phyloP scores from a whole-genome alignment of 2,329 filamentous ascomycete species.

The Escovopsis sp. region DNA sequence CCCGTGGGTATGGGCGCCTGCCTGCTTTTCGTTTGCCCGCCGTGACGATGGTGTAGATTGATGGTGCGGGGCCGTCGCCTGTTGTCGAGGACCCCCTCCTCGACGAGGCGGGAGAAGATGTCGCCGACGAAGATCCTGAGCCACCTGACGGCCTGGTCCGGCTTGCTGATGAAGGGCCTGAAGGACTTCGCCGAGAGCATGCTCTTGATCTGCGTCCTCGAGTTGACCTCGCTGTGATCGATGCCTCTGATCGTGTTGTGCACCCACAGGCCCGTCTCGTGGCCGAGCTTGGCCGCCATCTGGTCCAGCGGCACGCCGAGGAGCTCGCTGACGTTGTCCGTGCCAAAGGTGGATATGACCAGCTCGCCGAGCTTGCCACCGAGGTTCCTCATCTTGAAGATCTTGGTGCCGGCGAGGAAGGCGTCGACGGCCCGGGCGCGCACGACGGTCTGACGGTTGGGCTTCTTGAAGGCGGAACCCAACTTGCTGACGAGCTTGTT shows the following conservation, averaged over 20 bases:
- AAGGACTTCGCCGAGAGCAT: constrained; percentile 98
- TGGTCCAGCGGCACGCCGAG: constrained; percentile 58
- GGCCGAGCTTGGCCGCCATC: constrained; percentile 62
- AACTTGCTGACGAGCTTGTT: constrained; percentile 97
- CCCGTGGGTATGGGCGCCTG: constrained; percentile 65
- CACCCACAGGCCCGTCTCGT: constrained; percentile 76
- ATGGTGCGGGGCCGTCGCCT: constrained; percentile 76
- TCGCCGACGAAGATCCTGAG: constrained; percentile 83
- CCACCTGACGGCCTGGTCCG: constrained; percentile 73
- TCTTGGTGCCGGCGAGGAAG: constrained; percentile 76
- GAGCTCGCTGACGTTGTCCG: constrained; percentile 64
- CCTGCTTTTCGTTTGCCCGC: constrained; percentile 58
- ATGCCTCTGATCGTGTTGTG: constrained; percentile 74
- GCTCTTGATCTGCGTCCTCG: constrained; percentile 84
- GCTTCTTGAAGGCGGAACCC: constrained; percentile 82
- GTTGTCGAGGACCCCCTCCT: constrained; percentile 81
- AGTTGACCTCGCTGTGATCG: constrained; percentile 77
- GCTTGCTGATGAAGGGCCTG: constrained; percentile 61
- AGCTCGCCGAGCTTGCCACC: constrained; percentile 90
- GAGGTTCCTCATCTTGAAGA: constrained; percentile 89
- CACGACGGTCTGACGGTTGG: constrained; percentile 87
- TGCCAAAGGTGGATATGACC: constrained; percentile 65
- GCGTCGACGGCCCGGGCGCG: constrained; percentile 66
- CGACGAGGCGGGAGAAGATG: constrained; percentile 76
- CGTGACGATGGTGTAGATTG: constrained; percentile 68